phyloP scores from a whole-genome alignment of 495 filamentous ascomycete genomes.

The Coniosporium apollinis region DNA sequence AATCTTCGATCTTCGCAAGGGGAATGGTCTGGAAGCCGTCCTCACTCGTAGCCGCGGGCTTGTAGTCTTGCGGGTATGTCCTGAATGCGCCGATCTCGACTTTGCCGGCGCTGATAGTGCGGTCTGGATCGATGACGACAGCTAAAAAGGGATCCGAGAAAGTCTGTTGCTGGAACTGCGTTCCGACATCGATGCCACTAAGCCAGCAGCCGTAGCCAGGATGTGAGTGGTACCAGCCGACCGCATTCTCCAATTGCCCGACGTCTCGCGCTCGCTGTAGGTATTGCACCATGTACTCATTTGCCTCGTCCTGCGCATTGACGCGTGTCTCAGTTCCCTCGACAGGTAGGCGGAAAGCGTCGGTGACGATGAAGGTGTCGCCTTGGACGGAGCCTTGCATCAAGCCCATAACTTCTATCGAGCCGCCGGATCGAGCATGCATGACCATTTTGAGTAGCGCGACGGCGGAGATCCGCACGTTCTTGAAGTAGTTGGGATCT shows the following conservation, averaged over 20 bases:
- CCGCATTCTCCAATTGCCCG: slow-evolving; percentile 69
- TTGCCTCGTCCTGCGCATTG: slow-evolving; percentile 85
- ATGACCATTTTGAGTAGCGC: slow-evolving; percentile 98
- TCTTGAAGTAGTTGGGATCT: slow-evolving; percentile 83
- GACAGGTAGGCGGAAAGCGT: slow-evolving; percentile 86
- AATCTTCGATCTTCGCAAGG: slow-evolving; percentile 82
- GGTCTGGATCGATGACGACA: slow-evolving; percentile 92
- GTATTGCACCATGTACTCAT: slow-evolving; percentile 91
- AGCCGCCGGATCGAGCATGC: slow-evolving; percentile 87
- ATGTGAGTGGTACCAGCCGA: slow-evolving; percentile 98
- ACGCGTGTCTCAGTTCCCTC: slow-evolving; percentile 97
- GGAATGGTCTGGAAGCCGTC: slow-evolving; percentile 64
- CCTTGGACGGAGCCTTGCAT: slow-evolving; percentile 91
- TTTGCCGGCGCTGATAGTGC: slow-evolving; percentile 84
- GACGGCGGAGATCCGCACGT: slow-evolving; percentile 80
- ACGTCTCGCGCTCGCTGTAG: slow-evolving; percentile 54
- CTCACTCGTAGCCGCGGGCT: slow-evolving; percentile 19
- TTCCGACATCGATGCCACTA: slow-evolving; percentile 84
- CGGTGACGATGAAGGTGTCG: slow-evolving; percentile 78
- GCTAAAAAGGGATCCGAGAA: slow-evolving; percentile 84
- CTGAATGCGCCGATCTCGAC: slow-evolving; percentile 97
- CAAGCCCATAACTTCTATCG: slow-evolving; percentile 90
- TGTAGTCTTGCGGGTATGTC: slow-evolving; percentile 70
- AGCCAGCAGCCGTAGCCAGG: slow-evolving; percentile 99
- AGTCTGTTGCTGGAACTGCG: slow-evolving; percentile 66